Conservation (phyloP, 2,329 filamentous ascomycete genomes). For the Colletotrichum sp. region DNA sequence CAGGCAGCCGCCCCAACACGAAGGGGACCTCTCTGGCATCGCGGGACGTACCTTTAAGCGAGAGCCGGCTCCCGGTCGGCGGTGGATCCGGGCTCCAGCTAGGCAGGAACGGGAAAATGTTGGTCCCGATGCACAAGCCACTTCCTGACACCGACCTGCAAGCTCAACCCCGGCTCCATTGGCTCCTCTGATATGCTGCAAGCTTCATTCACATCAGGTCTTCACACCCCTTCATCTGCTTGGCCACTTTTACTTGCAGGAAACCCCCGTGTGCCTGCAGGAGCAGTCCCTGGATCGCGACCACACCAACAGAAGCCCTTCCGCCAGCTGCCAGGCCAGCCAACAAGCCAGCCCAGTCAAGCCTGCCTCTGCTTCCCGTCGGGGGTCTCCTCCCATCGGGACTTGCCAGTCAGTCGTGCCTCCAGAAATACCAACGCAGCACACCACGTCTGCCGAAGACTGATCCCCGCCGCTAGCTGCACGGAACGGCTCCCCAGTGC, state of each 20-base stretch:
- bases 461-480: neutral
- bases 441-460: neutral
- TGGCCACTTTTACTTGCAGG: constrained; percentile 2
- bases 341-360: neutral
- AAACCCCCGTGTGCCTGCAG: constrained; percentile 14
- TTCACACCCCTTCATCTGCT: neutral
- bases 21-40: neutral
- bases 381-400: neutral
- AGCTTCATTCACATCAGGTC: neutral
- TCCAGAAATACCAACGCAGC: neutral
- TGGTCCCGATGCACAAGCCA: neutral
- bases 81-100: neutral
- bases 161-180: neutral
- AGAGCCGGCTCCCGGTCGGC: neutral
- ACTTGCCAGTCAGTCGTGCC: neutral
- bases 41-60: neutral
- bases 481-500: neutral
- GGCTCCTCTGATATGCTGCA: neutral
- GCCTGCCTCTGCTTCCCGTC: neutral
- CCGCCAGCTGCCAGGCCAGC: neutral
- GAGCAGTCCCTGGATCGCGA: neutral
- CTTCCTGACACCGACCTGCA: neutral
- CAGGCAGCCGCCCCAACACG: neutral
- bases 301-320: neutral
- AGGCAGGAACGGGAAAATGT: neutral